A percentile compares a stretch with the other conserved stretches of the same genome.
Conservation (phyloP, 208 protist genomes). For the Leishmania tarentolae region DNA sequence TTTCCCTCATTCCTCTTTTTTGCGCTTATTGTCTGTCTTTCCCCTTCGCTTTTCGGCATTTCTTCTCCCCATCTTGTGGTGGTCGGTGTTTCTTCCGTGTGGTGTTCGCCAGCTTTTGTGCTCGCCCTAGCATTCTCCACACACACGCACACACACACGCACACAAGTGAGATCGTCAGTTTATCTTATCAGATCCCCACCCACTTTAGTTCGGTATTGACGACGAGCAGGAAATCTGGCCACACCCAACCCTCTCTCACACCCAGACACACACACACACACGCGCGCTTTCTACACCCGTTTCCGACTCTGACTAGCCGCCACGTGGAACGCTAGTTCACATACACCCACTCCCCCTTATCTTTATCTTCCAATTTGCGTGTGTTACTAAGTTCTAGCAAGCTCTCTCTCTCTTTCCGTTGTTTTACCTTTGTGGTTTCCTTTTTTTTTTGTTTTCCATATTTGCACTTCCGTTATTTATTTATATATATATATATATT, state of each 20-base stretch:
- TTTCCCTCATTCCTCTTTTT: conserved; percentile 2
- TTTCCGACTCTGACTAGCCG: conserved; percentile 3
- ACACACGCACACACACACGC: not conserved
- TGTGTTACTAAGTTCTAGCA: conserved; percentile 1
- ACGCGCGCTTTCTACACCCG: conserved; percentile 1
- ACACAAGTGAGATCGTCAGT: not conserved
- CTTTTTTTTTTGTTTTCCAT: too few species aligned
- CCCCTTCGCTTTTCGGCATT: conserved; percentile 3
- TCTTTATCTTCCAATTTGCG: conserved; percentile 10
- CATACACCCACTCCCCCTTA: not conserved
- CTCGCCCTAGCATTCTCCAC: not conserved
- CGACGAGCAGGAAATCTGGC: not conserved
- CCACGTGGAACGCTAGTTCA: not conserved
- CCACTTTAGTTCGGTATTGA: not conserved
- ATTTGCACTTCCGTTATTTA: too few species aligned
- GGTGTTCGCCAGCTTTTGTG: not conserved
- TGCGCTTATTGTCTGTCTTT: not conserved
- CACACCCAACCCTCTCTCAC: not conserved
- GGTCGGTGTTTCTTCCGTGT: conserved; percentile 8
- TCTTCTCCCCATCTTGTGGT: conserved; percentile 20
- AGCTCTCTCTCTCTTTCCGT: conserved; percentile 5
- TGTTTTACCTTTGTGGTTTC: not conserved
- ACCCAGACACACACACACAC: not conserved
- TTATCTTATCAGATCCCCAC: not conserved
- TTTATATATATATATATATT: not conserved